Evolutionary conservation across 139 green algal genomes (phyloP).

Genomic region (Chara braunii): DNA sequence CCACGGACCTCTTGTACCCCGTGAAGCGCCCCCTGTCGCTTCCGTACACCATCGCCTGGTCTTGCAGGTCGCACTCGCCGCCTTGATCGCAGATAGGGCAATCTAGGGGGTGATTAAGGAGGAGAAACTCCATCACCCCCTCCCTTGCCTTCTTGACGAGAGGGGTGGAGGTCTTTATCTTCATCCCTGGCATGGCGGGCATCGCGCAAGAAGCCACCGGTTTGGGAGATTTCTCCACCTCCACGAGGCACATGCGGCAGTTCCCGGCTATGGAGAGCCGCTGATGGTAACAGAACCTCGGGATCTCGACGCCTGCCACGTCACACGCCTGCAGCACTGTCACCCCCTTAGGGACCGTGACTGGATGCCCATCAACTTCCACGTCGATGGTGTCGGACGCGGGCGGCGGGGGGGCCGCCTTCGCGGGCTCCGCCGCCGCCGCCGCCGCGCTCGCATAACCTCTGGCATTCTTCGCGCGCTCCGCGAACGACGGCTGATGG

Average conservation of each 20-base stretch:
- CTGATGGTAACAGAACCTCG: constrained; percentile 98
- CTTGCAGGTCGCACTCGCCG: constrained; percentile 96
- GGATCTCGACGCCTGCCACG: constrained; percentile 87
- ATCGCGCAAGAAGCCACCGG: constrained; percentile 96
- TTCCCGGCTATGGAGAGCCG: constrained; percentile 95
- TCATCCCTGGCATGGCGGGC: constrained; percentile 89
- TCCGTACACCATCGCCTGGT: constrained; percentile 91
- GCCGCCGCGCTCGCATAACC: background rate
- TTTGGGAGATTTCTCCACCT: constrained; percentile 95
- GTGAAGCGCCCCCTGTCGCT: constrained; percentile 81
- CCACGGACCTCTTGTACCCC: constrained; percentile 70
- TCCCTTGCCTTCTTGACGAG: constrained; percentile 94
- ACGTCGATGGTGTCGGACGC: constrained; percentile 65
- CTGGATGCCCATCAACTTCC: constrained; percentile 73
- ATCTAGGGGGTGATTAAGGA: constrained; percentile 97
- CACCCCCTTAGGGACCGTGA: constrained; percentile 75
- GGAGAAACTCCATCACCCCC: constrained; percentile 98
- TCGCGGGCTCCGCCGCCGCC: background rate
- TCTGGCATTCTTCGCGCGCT: too few relatives aligned
- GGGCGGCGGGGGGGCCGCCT: background rate
- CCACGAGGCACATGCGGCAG: constrained; percentile 98
- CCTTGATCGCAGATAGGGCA: constrained; percentile 99
- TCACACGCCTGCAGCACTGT: constrained; percentile 90
- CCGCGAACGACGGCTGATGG: too few relatives aligned
- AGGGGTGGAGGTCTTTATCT: constrained; percentile 73